Evolutionary conservation across 148 eudicot genomes (phyloP), one percentile per base, ranked within the genome.

Genomic region (Heliosperma pusillum): DNA sequence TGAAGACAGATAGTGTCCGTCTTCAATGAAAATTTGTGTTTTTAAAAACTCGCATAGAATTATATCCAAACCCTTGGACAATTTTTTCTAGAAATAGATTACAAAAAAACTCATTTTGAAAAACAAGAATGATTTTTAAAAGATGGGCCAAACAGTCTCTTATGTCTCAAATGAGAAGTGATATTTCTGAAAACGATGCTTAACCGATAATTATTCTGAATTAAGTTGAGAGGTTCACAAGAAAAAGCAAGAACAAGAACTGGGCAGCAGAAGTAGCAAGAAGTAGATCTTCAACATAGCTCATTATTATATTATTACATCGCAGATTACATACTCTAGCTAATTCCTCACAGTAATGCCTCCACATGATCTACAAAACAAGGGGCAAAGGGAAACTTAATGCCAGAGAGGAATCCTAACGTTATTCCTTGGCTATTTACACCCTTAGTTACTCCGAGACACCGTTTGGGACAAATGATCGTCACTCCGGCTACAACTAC

Each of bases 361-460:
- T 72, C 77, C 76, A 65, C 58, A 64, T 56, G 76, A 66, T 57
- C 60, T 69, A 59, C 67, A 73, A 73, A 65, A 53, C 27, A 72
- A 50, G 64, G 77, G 73, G 80, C 47, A 53, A 45, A 71, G 64
- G 76, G 66, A 80, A 75, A 64, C 71, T 3, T 13, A 61, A 53
- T 64, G 76, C 57, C 55, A 29, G 10, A 52, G 33, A 33, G 36
- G 66, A 69, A 26, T 16, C 68, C 67, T 76, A 33, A 69, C 27
- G 66, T 73, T 76, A 66, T 72, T 66, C 22, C 50, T n/a, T 55
- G 12, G 17, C 7, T 50, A 58, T 72, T 25, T 72, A 80, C 79
- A 76, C 47, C 44, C 75, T 80, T 52, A 26, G 16, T 50, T 62
- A 22, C 68, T 71, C 61, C 30, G 56, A 55, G 30, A 53, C 65